phyloP scores from a whole-genome alignment of 2,329 filamentous ascomycete genomes.

The Tympanopsis confertula region DNA sequence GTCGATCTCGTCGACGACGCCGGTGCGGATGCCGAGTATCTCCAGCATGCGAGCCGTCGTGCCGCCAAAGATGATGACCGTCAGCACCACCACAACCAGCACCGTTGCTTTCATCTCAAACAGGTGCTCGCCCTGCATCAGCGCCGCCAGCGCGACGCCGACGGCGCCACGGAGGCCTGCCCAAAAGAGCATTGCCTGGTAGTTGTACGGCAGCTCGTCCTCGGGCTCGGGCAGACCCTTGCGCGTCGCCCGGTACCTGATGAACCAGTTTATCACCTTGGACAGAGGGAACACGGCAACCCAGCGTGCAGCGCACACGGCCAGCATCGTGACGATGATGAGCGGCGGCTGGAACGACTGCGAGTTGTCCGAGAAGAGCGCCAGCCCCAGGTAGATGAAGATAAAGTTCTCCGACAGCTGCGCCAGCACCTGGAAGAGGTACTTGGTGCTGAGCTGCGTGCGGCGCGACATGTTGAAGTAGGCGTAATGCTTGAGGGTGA shows the following conservation, averaged over 20 bases:
- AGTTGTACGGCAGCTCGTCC: constrained; percentile 59
- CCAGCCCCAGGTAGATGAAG: constrained; percentile 67
- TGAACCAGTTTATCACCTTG: constrained; percentile 58
- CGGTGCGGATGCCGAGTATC: constrained; percentile 61
- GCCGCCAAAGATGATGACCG: constrained; percentile 68
- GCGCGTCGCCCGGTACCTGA: constrained; percentile 51
- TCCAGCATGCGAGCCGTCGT: constrained; percentile 76
- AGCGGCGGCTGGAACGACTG: constrained; percentile 64
- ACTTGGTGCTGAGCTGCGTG: constrained; percentile 67
- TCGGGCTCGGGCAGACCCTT: constrained; percentile 45
- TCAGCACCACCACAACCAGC: constrained; percentile 63
- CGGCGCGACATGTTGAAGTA: constrained; percentile 74
- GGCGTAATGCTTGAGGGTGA: constrained; percentile 67
- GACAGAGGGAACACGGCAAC: constrained; percentile 63
- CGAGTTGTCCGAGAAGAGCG: constrained; percentile 57
- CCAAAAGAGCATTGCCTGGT: constrained; percentile 71
- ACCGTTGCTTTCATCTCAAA: constrained; percentile 59
- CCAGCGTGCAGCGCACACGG: constrained; percentile 61
- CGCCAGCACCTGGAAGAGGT: constrained; percentile 61
- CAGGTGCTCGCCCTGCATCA: constrained; percentile 51
- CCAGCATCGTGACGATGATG: constrained; percentile 58
- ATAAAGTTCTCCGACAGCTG: constrained; percentile 72
- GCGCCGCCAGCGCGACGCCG: constrained; percentile 61
- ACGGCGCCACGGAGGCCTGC: constrained; percentile 64
- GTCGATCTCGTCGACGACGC: constrained; percentile 64